phyloP scores from a whole-genome alignment of 2,329 filamentous ascomycete species.

The Microcera coccophila region DNA sequence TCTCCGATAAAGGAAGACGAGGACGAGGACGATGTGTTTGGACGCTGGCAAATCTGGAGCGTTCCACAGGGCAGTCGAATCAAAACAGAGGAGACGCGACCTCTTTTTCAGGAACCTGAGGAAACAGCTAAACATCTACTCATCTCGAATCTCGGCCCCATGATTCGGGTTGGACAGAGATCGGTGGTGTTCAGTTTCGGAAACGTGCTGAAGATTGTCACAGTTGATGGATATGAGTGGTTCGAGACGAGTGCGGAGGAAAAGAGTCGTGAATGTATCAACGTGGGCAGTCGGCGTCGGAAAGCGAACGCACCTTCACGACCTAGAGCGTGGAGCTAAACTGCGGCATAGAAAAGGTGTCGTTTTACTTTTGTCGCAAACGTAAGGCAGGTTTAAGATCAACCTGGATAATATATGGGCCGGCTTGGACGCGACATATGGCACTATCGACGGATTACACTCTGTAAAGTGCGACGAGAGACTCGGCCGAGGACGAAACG shows the following conservation, averaged over 20 bases:
- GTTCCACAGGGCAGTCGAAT: conserved; percentile 43
- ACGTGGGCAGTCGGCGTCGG: conserved; percentile 38
- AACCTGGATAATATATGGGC: too few species aligned
- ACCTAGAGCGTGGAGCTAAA: conserved; percentile 23
- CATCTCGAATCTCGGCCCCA: conserved; percentile 62
- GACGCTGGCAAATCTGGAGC: conserved; percentile 54
- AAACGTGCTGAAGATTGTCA: conserved; percentile 68
- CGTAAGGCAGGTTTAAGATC: too few species aligned
- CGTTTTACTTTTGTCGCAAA: too few species aligned
- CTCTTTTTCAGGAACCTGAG: conserved; percentile 40
- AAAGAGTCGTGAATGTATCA: conserved; percentile 30
- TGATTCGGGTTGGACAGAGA: conserved; percentile 57
- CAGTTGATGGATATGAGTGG: conserved; percentile 57
- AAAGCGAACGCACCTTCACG: conserved; percentile 26
- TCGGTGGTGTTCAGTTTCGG: conserved; percentile 69
- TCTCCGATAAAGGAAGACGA: conserved; percentile 21
- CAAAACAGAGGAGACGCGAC: conserved; percentile 43
- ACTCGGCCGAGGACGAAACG: background rate
- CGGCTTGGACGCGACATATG: too few species aligned
- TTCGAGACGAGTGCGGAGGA: conserved; percentile 47
- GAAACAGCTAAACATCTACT: conserved; percentile 54
- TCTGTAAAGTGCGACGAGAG: background rate
- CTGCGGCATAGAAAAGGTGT: background rate
- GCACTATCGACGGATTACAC: too few species aligned
- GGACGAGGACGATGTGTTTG: conserved; percentile 26